phyloP scores from a whole-genome alignment of 768 basidiomycete species.

The Leccinum olivaceopallidum region DNA sequence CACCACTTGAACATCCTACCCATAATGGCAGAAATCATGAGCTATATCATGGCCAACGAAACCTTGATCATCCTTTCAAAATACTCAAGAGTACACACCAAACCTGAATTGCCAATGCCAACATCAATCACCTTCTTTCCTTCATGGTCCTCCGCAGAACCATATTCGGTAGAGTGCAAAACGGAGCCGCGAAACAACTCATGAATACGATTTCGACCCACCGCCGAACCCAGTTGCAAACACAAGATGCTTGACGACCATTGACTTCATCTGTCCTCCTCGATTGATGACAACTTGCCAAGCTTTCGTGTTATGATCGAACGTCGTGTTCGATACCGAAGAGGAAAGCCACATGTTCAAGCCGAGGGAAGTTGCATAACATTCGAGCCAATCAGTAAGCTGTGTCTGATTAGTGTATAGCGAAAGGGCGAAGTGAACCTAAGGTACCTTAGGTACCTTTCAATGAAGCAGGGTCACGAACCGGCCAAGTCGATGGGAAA shows the following conservation, averaged over 20 bases:
- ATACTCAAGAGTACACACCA: background rate
- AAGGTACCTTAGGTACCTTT: conserved; percentile 37
- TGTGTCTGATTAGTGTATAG: conserved; percentile 20
- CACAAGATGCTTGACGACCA: conserved; percentile 49
- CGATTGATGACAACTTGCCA: conserved; percentile 46
- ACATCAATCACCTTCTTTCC: conserved; percentile 68
- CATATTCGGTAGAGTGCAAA: conserved; percentile 54
- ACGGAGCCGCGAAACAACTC: conserved; percentile 52
- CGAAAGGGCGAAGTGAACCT: background rate
- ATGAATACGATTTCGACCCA: conserved; percentile 21
- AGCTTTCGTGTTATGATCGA: conserved; percentile 35
- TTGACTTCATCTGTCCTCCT: conserved; percentile 33
- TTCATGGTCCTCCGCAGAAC: conserved; percentile 41
- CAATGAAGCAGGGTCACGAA: conserved; percentile 43
- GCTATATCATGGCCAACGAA: conserved; percentile 39
- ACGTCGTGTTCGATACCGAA: conserved; percentile 35
- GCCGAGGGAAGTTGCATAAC: conserved; percentile 56
- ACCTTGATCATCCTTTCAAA: background rate
- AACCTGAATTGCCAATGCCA: conserved; percentile 63
- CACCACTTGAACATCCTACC: too few relatives aligned
- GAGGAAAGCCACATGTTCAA: conserved; percentile 62
- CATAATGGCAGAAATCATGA: conserved; percentile 28
- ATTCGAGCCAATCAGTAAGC: conserved; percentile 66
- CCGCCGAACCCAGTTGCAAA: conserved; percentile 51
- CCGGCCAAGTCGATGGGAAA: conserved; percentile 56